A percentile compares a stretch with the other conserved stretches of the same genome.
Conservation (phyloP, 108 stramenopile species). For the Stephanodiscus triporus region DNA sequence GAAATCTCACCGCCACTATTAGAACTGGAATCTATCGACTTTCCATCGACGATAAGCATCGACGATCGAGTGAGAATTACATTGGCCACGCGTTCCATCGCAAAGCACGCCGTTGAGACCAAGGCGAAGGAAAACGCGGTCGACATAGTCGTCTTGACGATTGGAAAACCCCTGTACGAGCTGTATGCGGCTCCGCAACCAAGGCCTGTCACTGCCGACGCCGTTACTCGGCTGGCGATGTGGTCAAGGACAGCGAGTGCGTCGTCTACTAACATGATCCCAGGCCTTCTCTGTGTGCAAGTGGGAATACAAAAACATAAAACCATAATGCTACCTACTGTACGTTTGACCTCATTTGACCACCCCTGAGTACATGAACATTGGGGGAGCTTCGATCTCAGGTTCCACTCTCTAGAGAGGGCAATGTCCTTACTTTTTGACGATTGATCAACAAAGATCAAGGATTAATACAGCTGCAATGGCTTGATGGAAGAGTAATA, state of each 20-base stretch:
- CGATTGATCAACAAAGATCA: too few relatives aligned
- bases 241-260: slow-evolving; percentile 39
- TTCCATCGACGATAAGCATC: background rate
- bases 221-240: slow-evolving; percentile 58
- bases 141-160: slow-evolving; percentile 48
- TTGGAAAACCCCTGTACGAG: slow-evolving; percentile 56
- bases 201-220: slow-evolving; percentile 49
- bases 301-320: too few relatives aligned
- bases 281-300: too few relatives aligned
- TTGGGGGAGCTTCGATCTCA: too few relatives aligned
- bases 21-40: background rate
- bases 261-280: slow-evolving; percentile 30
- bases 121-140: slow-evolving; percentile 62
- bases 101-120: slow-evolving; percentile 69
- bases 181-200: slow-evolving; percentile 54
- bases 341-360: too few relatives aligned
- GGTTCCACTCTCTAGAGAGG: too few relatives aligned
- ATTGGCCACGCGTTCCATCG: slow-evolving; percentile 57
- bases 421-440: too few relatives aligned
- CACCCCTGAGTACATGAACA: too few relatives aligned
- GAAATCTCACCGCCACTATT: slow-evolving; percentile 16
- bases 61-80: slow-evolving; percentile 22
- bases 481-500: too few relatives aligned
- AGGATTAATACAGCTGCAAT: too few relatives aligned
- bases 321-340: too few relatives aligned